Evolutionary conservation across 2,329 filamentous ascomycete species (phyloP).

Genomic region (Diaporthe longicolla): DNA sequence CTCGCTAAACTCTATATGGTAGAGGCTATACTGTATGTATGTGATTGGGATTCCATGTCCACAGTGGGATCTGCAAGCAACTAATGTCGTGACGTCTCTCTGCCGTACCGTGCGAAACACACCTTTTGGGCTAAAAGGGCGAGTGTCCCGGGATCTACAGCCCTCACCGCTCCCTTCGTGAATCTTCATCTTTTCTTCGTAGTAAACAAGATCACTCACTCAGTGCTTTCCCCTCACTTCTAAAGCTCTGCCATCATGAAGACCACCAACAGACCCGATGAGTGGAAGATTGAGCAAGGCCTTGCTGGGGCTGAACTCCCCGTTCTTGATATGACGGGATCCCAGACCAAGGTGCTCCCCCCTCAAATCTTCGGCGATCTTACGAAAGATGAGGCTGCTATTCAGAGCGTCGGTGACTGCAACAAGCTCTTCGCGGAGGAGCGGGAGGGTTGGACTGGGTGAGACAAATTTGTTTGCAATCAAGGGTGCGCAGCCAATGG

Average conservation of each 20-base stretch:
- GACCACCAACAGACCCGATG: constrained; percentile 14
- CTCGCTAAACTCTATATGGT: not conserved
- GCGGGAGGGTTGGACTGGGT: constrained; percentile 2
- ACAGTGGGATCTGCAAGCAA: not conserved
- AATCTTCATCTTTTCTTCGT: too few species aligned
- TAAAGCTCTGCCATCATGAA: not conserved
- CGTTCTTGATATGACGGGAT: constrained; percentile 9
- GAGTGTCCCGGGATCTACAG: not conserved
- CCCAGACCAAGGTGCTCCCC: not conserved
- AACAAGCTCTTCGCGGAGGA: constrained; percentile 14
- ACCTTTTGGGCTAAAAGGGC: not conserved
- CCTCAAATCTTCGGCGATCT: constrained; percentile 16
- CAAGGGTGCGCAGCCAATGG: not conserved
- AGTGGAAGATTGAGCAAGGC: constrained; percentile 19
- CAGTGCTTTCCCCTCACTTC: not conserved
- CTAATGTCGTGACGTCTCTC: not conserved
- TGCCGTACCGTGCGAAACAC: not conserved
- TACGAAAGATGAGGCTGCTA: not conserved
- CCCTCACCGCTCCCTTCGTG: too few species aligned
- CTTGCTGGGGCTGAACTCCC: constrained; percentile 13
- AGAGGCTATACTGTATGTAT: not conserved
- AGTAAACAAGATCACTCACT: too few species aligned
- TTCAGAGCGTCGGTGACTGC: not conserved
- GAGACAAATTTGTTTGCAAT: not conserved
- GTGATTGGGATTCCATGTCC: not conserved